Conservation (phyloP, 2,329 filamentous ascomycete species). For the Cryphonectria parasitica region DNA sequence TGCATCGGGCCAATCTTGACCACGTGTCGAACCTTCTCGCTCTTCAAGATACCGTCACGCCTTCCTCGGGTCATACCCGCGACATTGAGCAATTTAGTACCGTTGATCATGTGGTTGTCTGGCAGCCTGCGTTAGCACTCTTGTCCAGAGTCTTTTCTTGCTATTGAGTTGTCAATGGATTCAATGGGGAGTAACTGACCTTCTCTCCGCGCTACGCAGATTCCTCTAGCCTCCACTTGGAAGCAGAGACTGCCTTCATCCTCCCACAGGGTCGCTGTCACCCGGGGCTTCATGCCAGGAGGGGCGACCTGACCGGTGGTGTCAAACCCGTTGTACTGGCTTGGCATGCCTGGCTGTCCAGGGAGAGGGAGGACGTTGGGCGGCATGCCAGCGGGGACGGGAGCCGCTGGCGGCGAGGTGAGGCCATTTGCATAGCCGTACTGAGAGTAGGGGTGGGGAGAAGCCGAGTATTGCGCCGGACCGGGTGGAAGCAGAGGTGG, state of each 20-base stretch:
- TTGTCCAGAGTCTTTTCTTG: too few species aligned
- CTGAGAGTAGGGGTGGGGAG: constrained; percentile 59
- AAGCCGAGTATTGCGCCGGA: constrained; percentile 69
- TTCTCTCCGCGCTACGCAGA: constrained; percentile 93
- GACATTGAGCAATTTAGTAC: constrained; percentile 94
- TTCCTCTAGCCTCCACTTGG: constrained; percentile 93
- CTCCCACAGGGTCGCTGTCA: constrained; percentile 97
- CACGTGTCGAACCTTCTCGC: constrained; percentile 93
- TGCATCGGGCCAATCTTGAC: constrained; percentile 99
- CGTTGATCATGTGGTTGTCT: constrained; percentile 99
- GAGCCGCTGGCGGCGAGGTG: constrained; percentile 75
- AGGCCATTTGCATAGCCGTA: constrained; percentile 80
- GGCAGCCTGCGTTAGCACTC: constrained; percentile 14
- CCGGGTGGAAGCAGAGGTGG: constrained; percentile 75
- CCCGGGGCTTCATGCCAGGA: constrained; percentile 91
- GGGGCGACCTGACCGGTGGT: constrained; percentile 91
- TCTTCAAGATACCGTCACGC: constrained; percentile 94
- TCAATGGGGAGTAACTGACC: constrained; percentile 53
- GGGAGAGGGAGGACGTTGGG: constrained; percentile 74
- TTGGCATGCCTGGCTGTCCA: constrained; percentile 57
- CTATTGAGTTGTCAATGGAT: neutral
- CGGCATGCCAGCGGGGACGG: constrained; percentile 71
- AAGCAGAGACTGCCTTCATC: constrained; percentile 98
- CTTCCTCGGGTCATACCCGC: constrained; percentile 97
- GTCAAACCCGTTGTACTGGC: constrained; percentile 69